phyloP scores from a whole-genome alignment of 164 flowering plant species.

The Vitis riparia region DNA sequence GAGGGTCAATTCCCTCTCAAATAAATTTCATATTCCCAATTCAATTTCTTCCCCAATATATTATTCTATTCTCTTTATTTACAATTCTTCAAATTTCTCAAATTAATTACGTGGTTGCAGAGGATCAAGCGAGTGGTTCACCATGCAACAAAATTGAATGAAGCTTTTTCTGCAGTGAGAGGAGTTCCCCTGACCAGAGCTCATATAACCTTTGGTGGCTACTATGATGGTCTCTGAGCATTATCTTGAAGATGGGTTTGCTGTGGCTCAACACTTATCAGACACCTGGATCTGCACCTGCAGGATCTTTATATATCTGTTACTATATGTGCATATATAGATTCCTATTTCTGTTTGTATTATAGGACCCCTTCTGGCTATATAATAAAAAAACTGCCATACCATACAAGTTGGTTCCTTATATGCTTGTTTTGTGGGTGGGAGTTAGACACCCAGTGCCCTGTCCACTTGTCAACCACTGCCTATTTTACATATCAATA shows the following conservation, averaged over 20 bases:
- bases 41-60: neutral
- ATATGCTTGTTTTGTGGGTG: too few relatives aligned
- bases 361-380: neutral
- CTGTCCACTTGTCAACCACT: too few relatives aligned
- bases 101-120: conserved; percentile 31
- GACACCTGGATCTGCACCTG: neutral
- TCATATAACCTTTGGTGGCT: conserved; percentile 56
- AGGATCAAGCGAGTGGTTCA: conserved; percentile 57
- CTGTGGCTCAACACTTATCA: neutral
- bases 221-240: conserved; percentile 43
- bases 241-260: neutral
- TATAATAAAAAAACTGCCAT: neutral
- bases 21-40: neutral
- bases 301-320: neutral
- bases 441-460: too few relatives aligned
- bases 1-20: conserved; percentile 26
- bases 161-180: conserved; percentile 49
- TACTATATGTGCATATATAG: neutral
- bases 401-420: too few relatives aligned
- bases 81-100: neutral
- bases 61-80: neutral
- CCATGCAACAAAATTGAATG: conserved; percentile 48
- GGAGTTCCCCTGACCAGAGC: conserved; percentile 58
- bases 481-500: too few relatives aligned
- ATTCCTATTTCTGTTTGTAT: neutral